A percentile compares a stretch with the other conserved stretches of the same genome.
Evolutionary conservation across 108 stramenopile species (phyloP).

Genomic region (Ochromonas danica): DNA sequence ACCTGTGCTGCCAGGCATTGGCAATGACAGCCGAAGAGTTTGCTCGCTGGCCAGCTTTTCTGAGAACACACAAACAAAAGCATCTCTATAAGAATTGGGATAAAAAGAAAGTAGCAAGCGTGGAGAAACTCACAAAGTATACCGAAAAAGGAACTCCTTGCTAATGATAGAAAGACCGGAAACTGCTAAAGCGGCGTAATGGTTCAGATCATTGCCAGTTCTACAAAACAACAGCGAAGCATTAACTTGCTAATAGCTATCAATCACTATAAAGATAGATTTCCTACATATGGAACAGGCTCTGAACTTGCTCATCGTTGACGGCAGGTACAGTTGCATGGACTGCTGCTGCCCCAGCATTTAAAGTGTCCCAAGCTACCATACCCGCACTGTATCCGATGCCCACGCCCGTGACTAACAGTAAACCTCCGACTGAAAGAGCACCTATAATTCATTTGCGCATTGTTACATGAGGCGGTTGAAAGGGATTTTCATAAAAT

Average conservation of each 20-base stretch:
- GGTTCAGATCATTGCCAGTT: not conserved
- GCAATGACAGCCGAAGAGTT: conserved; percentile 25
- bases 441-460: too few relatives aligned
- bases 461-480: not conserved
- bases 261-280: too few relatives aligned
- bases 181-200: not conserved
- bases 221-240: too few relatives aligned
- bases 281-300: too few relatives aligned
- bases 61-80: not conserved
- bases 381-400: conserved; percentile 9
- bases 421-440: conserved; percentile 23
- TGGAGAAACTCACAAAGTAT: conserved; percentile 10
- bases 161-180: conserved; percentile 7
- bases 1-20: conserved; percentile 36
- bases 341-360: too few relatives aligned
- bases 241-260: too few relatives aligned
- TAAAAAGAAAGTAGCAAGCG: not conserved
- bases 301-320: too few relatives aligned
- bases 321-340: too few relatives aligned
- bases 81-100: not conserved
- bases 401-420: conserved; percentile 16
- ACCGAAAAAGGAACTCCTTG: conserved; percentile 30
- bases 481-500: not conserved
- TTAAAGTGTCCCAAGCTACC: too few relatives aligned
- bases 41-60: not conserved